These are phyloP conservation scores for Botryotinia narcissicola DNA, from an alignment of 2,329 filamentous ascomycete species.

Conservation along the genomic window DNA sequence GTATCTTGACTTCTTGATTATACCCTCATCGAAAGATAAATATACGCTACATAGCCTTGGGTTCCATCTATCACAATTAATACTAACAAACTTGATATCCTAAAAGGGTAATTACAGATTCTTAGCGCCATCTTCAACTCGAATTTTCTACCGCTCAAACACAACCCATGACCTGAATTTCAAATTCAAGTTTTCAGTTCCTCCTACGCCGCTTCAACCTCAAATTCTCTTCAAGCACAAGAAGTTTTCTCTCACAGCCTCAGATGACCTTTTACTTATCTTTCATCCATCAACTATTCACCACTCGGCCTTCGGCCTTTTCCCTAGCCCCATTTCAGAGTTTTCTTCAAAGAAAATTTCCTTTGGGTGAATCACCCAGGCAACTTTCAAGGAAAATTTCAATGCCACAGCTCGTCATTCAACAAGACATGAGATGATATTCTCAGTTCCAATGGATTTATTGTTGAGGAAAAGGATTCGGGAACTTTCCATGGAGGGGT, in stretches of 20 bases:
- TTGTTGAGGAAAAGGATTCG: neutral
- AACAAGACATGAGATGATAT: neutral
- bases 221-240: neutral
- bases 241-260: neutral
- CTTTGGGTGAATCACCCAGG: neutral
- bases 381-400: neutral
- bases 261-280: neutral
- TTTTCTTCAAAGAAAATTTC: neutral
- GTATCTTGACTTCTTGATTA: neutral
- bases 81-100: accelerated
- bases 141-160: neutral
- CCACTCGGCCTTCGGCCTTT: neutral
- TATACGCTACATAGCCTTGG: accelerated
- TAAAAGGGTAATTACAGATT: neutral
- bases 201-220: neutral
- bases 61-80: accelerated
- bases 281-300: neutral
- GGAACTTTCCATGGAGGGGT: neutral
- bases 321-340: neutral
- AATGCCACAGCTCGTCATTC: neutral
- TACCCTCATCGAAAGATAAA: neutral
- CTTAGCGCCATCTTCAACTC: neutral
- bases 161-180: neutral
- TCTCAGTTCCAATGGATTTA: neutral
- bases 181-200: neutral